Conservation (phyloP, 2,329 filamentous ascomycete genomes). For the Ophiocordyceps unilateralis region DNA sequence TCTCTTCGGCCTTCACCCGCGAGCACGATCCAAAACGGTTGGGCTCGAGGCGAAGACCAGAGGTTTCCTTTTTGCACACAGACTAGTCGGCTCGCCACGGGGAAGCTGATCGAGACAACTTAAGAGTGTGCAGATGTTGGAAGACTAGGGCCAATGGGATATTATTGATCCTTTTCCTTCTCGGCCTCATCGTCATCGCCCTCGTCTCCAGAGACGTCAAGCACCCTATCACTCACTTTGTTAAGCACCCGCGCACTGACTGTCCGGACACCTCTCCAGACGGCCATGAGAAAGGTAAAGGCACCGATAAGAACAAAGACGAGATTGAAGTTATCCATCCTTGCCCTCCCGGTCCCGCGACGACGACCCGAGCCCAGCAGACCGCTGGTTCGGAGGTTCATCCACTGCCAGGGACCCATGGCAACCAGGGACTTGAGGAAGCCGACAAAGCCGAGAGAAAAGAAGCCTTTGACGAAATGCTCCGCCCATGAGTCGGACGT, state of each 20-base stretch:
- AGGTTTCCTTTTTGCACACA: slow-evolving; percentile 69
- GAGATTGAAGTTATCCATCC: slow-evolving; percentile 65
- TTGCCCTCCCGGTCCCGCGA: slow-evolving; percentile 53
- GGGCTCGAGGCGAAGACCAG: slow-evolving; percentile 21
- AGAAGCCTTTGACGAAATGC: slow-evolving; percentile 78
- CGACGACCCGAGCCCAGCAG: slow-evolving; percentile 32
- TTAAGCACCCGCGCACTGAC: slow-evolving; percentile 60
- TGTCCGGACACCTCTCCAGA: slow-evolving; percentile 66
- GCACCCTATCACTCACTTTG: slow-evolving; percentile 59
- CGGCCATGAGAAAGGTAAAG: slow-evolving; percentile 62
- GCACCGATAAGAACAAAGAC: slow-evolving; percentile 66
- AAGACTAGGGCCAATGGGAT: background rate
- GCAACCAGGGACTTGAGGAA: slow-evolving; percentile 66
- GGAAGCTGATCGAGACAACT: slow-evolving; percentile 69
- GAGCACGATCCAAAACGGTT: slow-evolving; percentile 32
- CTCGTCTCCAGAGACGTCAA: slow-evolving; percentile 56
- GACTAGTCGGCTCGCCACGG: slow-evolving; percentile 91
- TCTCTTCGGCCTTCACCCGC: slow-evolving; percentile 12
- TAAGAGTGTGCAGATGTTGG: slow-evolving; percentile 66
- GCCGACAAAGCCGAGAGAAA: slow-evolving; percentile 76
- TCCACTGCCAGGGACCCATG: slow-evolving; percentile 61
- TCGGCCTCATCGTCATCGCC: slow-evolving; percentile 32
- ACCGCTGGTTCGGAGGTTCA: slow-evolving; percentile 50
- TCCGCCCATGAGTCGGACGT: slow-evolving; percentile 50
- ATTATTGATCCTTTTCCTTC: slow-evolving; percentile 14